phyloP scores from a whole-genome alignment of 805 yeast genomes.

The Tetrapisispora arboricola region DNA sequence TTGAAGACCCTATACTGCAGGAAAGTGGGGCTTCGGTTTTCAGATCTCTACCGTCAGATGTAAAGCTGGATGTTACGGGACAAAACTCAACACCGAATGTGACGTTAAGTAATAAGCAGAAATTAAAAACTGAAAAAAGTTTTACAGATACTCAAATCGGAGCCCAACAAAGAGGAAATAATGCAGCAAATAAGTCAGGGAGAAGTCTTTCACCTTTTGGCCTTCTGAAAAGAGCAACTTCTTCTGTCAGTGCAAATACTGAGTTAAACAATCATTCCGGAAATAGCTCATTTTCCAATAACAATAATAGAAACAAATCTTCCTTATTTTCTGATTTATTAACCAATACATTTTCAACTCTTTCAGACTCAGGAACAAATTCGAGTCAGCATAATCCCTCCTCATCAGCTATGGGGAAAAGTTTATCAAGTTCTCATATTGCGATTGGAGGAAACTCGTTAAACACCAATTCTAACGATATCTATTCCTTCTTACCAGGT shows the following conservation, averaged over 20 bases:
- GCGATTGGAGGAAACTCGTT: neutral
- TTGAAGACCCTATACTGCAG: slow-evolving; percentile 5
- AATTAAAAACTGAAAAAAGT: neutral
- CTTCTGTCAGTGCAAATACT: slow-evolving; percentile 2
- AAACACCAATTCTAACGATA: slow-evolving; percentile 6
- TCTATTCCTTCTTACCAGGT: slow-evolving; percentile 62
- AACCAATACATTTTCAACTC: slow-evolving; percentile 12
- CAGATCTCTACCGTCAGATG: slow-evolving; percentile 7
- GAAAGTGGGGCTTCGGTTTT: slow-evolving; percentile 14
- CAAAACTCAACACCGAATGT: neutral
- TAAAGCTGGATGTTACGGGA: neutral
- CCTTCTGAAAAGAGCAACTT: slow-evolving; percentile 20
- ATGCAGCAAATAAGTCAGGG: neutral
- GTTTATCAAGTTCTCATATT: slow-evolving; percentile 4
- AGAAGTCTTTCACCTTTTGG: slow-evolving; percentile 25
- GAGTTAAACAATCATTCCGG: slow-evolving; percentile 6
- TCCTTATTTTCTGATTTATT: slow-evolving; percentile 22
- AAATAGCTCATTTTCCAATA: neutral
- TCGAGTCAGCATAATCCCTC: neutral
- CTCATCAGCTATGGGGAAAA: neutral
- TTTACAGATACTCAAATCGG: neutral
- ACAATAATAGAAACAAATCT: slow-evolving; percentile 9
- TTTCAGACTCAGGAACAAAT: slow-evolving; percentile 6
- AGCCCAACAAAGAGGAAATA: no score
- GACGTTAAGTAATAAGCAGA: neutral